Evolutionary conservation across 768 basidiomycete species (phyloP).

Genomic region (Paxillus rubicundulus): DNA sequence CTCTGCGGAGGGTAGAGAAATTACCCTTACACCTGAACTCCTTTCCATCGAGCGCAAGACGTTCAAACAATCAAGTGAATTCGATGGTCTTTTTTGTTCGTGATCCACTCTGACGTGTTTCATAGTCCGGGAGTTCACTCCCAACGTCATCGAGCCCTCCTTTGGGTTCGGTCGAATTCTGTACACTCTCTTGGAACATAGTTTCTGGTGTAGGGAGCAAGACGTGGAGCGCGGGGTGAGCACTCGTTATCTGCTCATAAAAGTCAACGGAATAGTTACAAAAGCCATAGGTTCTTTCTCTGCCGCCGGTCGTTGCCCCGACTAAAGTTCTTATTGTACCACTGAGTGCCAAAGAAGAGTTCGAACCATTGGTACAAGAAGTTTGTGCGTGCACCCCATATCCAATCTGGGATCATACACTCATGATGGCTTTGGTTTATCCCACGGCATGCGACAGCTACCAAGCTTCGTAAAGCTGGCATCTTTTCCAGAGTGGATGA

Average conservation of each 20-base stretch:
- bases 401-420: conserved; percentile 4
- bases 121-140: conserved; percentile 89
- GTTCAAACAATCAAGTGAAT: conserved; percentile 82
- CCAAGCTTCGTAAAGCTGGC: conserved; percentile 83
- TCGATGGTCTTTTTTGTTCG: background rate
- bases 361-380: conserved; percentile 80
- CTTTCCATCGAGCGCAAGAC: conserved; percentile 80
- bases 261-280: background rate
- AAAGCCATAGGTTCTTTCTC: conserved; percentile 71
- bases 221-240: conserved; percentile 87
- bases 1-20: conserved; percentile 59
- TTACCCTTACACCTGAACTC: conserved; percentile 68
- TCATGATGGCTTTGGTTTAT: conserved; percentile 9
- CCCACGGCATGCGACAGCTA: conserved; percentile 48
- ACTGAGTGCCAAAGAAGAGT: conserved; percentile 80
- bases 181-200: conserved; percentile 91
- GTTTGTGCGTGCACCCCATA: conserved; percentile 66
- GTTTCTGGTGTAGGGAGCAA: conserved; percentile 91
- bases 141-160: conserved; percentile 98
- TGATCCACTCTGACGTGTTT: conserved; percentile 22
- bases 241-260: conserved; percentile 11
- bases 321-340: conserved; percentile 98
- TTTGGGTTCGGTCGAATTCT: conserved; percentile 97
- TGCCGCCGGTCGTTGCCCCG: conserved; percentile 87
- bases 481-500: conserved; percentile 94